phyloP scores from a whole-genome alignment of 1,284 basidiomycete genomes.

The Fomitopsis betulina region DNA sequence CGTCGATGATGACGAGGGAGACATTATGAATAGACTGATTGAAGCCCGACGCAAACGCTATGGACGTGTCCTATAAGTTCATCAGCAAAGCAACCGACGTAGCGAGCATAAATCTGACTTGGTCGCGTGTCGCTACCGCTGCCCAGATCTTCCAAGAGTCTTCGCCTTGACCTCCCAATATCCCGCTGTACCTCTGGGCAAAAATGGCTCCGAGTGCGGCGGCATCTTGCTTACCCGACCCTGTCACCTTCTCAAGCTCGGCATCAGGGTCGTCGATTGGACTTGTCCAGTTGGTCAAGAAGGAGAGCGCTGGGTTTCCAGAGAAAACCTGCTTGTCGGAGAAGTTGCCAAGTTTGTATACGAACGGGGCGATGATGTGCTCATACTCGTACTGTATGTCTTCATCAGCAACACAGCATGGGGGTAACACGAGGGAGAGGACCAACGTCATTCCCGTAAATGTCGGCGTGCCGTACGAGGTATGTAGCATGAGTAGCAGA shows the following conservation, averaged over 20 bases:
- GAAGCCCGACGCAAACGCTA: background rate
- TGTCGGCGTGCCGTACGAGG: background rate
- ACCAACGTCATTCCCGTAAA: background rate
- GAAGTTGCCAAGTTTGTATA: background rate
- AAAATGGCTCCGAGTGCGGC: background rate
- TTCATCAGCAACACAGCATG: background rate
- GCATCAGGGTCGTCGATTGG: background rate
- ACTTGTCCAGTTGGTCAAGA: background rate
- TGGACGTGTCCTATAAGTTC: background rate
- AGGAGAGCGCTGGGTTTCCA: background rate
- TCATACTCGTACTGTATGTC: background rate
- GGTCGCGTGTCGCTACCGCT: background rate
- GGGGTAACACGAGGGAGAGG: background rate
- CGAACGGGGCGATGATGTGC: background rate
- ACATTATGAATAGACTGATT: background rate
- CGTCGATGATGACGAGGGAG: background rate
- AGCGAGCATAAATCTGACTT: background rate
- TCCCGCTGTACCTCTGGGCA: background rate
- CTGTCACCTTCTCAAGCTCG: background rate
- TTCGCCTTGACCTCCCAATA: background rate
- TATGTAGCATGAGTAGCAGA: background rate
- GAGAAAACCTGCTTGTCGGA: background rate
- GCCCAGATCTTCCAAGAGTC: background rate
- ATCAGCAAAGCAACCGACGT: background rate
- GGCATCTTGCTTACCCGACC: background rate